Percentiles rank a stretch among this genome's conserved stretches.
These are phyloP conservation scores for Avena insularis DNA, from an alignment of 176 grass and related monocot species.

Conservation along the genomic window DNA sequence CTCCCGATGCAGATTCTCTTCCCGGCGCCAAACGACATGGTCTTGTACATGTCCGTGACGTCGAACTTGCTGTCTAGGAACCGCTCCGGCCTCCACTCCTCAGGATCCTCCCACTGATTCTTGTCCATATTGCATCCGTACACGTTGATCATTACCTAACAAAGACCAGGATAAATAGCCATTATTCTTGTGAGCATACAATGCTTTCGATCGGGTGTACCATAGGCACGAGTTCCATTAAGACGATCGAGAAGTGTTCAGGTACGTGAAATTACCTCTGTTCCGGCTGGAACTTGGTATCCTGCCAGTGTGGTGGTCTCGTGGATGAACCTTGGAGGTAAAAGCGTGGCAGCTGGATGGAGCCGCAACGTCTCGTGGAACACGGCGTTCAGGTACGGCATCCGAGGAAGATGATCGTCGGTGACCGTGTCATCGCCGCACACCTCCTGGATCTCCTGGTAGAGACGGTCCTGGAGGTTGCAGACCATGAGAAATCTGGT, in stretches of 20 bases:
- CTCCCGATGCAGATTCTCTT: slow-evolving; percentile 67
- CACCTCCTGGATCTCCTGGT: slow-evolving; percentile 60
- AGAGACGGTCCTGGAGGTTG: slow-evolving; percentile 62
- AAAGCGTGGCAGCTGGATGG: slow-evolving; percentile 61
- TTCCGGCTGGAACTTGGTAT: slow-evolving; percentile 55
- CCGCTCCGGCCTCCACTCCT: slow-evolving; percentile 85
- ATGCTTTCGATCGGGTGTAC: too few species aligned
- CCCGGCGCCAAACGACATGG: slow-evolving; percentile 82
- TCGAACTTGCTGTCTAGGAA: slow-evolving; percentile 58
- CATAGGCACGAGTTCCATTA: too few species aligned
- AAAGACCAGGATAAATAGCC: too few species aligned
- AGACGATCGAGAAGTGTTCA: too few species aligned
- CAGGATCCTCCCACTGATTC: slow-evolving; percentile 58
- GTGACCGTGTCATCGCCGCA: slow-evolving; percentile 54
- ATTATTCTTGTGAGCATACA: too few species aligned
- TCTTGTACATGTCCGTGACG: slow-evolving; percentile 57
- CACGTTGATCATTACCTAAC: slow-evolving; percentile 72
- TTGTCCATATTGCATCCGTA: slow-evolving; percentile 85
- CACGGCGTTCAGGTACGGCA: slow-evolving; percentile 69
- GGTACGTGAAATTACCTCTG: too few species aligned
- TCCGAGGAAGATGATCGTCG: slow-evolving; percentile 66
- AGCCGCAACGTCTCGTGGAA: slow-evolving; percentile 81
- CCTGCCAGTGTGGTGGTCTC: slow-evolving; percentile 70
- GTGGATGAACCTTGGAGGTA: slow-evolving; percentile 73
- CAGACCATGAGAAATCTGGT: slow-evolving; percentile 7